Conservation (phyloP, 78 protist species). For the Capsaspora owczarzaki region DNA sequence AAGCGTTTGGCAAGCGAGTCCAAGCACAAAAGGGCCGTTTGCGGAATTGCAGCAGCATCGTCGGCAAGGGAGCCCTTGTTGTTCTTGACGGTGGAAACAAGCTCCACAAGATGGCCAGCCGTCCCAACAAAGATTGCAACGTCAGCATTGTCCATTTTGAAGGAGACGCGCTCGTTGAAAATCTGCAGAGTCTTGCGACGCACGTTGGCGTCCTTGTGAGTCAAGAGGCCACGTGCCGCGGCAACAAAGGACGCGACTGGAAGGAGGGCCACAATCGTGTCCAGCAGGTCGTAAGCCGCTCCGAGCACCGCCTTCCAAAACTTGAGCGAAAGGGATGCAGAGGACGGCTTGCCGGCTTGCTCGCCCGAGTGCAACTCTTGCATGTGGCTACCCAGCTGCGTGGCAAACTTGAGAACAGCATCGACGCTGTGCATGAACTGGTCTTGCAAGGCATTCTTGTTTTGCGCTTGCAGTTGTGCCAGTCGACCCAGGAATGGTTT, state of each 20-base stretch:
- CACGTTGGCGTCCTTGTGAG: slow-evolving; percentile 26
- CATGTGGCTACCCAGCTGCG: no score
- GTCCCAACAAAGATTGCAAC: background rate
- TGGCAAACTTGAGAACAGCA: no score
- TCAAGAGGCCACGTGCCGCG: slow-evolving; percentile 21
- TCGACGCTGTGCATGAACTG: no score
- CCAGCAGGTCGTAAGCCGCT: slow-evolving; percentile 15
- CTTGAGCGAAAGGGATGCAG: background rate
- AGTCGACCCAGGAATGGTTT: background rate
- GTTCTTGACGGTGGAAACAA: background rate
- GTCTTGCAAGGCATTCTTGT: no score
- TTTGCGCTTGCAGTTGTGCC: background rate
- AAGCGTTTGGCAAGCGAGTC: slow-evolving; percentile 45
- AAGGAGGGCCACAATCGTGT: slow-evolving; percentile 29
- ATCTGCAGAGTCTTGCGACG: slow-evolving; percentile 44
- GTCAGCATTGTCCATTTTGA: background rate
- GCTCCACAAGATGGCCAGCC: background rate
- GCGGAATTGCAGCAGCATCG: slow-evolving; percentile 35
- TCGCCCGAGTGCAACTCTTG: no score
- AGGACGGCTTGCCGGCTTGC: background rate
- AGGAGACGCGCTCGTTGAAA: background rate
- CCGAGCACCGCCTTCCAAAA: no score
- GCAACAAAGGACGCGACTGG: slow-evolving; percentile 33
- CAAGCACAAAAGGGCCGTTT: slow-evolving; percentile 46
- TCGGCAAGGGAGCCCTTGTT: background rate